Percentiles rank a stretch among this genome's conserved stretches.
Evolutionary conservation across 257 asterid genomes (phyloP).

Genomic region (Perilla frutescens): DNA sequence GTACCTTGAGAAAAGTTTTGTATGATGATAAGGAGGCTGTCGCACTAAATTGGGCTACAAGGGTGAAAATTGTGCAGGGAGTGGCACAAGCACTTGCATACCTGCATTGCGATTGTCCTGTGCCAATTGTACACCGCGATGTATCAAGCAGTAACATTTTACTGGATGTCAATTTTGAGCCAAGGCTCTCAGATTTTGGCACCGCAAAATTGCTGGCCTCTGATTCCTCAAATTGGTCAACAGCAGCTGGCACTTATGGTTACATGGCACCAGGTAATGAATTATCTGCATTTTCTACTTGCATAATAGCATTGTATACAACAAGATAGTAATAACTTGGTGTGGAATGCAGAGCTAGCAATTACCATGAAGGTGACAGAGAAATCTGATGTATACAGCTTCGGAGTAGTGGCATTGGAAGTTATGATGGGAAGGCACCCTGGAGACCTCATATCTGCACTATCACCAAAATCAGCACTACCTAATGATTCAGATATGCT

Average conservation of each 20-base stretch:
- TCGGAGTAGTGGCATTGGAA: constrained; percentile 60
- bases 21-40: constrained; percentile 53
- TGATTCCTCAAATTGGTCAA: constrained; percentile 71
- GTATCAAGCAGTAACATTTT: constrained; percentile 69
- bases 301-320: no score
- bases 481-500: constrained; percentile 39
- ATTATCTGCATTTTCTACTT: no score
- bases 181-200: constrained; percentile 30
- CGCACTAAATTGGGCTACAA: constrained; percentile 62
- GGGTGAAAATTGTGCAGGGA: constrained; percentile 74
- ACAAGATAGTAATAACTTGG: no score
- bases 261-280: constrained; percentile 38
- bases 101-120: constrained; percentile 86
- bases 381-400: no score
- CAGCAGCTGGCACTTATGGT: constrained; percentile 92
- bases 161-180: constrained; percentile 74
- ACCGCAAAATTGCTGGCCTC: constrained; percentile 59
- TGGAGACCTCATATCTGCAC: constrained; percentile 61
- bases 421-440: constrained; percentile 91
- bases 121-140: constrained; percentile 85
- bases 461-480: constrained; percentile 31
- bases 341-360: no score
- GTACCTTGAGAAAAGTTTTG: constrained; percentile 66
- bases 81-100: constrained; percentile 91
- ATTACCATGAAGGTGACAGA: no score